These are phyloP conservation scores for Triglochin maritima DNA, from an alignment of 106 monocot genomes.

Conservation along the genomic window DNA sequence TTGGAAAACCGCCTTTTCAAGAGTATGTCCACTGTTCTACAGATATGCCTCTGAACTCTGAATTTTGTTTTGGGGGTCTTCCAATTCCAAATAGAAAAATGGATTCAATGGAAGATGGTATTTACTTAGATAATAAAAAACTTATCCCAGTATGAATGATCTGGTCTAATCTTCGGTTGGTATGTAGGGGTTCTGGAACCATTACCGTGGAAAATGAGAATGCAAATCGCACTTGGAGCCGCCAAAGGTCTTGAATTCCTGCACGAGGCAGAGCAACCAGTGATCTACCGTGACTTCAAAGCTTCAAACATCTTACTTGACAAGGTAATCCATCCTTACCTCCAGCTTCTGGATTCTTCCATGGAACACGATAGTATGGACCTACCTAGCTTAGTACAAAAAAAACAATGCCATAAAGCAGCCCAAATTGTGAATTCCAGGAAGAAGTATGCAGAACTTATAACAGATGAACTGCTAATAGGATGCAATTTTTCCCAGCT, in stretches of 20 bases:
- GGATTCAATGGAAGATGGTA: neutral
- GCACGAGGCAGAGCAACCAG: conserved; percentile 19
- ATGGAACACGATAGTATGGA: too few species aligned
- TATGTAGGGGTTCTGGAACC: conserved; percentile 6
- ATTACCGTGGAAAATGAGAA: conserved; percentile 17
- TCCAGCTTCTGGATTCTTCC: neutral
- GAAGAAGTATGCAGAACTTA: too few species aligned
- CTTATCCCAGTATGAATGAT: neutral
- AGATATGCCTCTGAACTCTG: neutral
- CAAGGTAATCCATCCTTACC: conserved; percentile 4
- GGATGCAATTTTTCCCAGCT: too few species aligned
- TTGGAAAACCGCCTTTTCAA: conserved; percentile 26
- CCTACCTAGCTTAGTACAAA: too few species aligned
- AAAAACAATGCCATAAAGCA: too few species aligned
- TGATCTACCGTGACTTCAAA: conserved; percentile 29
- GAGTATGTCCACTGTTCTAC: conserved; percentile 2
- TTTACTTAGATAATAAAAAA: neutral
- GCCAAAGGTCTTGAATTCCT: conserved; percentile 23
- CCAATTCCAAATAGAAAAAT: neutral
- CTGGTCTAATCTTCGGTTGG: too few species aligned
- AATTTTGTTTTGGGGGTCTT: neutral
- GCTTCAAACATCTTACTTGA: conserved; percentile 24
- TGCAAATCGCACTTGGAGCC: conserved; percentile 20
- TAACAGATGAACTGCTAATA: too few species aligned
- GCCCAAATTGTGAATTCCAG: too few species aligned